Conservation (phyloP, 768 basidiomycete genomes). For the Fibroporia radiculosa region DNA sequence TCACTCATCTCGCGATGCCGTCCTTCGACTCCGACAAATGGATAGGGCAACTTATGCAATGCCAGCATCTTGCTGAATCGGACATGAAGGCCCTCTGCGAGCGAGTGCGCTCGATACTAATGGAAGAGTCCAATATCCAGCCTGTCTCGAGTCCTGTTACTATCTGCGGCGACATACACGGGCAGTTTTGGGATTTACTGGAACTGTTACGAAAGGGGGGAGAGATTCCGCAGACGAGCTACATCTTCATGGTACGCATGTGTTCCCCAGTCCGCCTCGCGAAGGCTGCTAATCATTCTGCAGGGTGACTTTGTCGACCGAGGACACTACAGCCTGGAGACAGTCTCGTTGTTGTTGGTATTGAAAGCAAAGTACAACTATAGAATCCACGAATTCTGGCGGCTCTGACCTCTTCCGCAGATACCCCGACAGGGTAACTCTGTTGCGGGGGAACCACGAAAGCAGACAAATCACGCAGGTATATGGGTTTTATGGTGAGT, state of each 20-base stretch:
- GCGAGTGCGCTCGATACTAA: conserved; percentile 77
- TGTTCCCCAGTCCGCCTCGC: conserved; percentile 11
- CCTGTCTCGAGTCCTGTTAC: conserved; percentile 94
- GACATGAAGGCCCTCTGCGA: conserved; percentile 94
- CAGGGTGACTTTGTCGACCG: conserved; percentile 98
- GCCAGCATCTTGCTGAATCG: conserved; percentile 80
- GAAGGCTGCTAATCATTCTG: conserved; percentile 13
- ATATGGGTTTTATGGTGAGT: conserved; percentile 94
- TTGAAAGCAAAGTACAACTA: conserved; percentile 72
- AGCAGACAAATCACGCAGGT: conserved; percentile 97
- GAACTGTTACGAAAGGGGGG: conserved; percentile 89
- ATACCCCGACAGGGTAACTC: conserved; percentile 88
- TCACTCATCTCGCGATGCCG: conserved; percentile 21
- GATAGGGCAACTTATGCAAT: conserved; percentile 82
- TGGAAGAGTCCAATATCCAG: conserved; percentile 97
- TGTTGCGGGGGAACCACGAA: conserved; percentile 94
- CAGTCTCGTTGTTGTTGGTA: conserved; percentile 83
- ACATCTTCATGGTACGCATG: conserved; percentile 92
- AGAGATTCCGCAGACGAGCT: conserved; percentile 79
- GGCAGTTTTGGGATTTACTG: conserved; percentile 95
- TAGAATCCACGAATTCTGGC: too few species aligned
- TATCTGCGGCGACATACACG: conserved; percentile 93
- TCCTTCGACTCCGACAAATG: conserved; percentile 61
- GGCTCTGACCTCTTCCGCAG: conserved; percentile 39
- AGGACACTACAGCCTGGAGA: conserved; percentile 94